Base-by-base conservation (phyloP, 441 rosid species). In the Corymbia calophylla region DNA sequence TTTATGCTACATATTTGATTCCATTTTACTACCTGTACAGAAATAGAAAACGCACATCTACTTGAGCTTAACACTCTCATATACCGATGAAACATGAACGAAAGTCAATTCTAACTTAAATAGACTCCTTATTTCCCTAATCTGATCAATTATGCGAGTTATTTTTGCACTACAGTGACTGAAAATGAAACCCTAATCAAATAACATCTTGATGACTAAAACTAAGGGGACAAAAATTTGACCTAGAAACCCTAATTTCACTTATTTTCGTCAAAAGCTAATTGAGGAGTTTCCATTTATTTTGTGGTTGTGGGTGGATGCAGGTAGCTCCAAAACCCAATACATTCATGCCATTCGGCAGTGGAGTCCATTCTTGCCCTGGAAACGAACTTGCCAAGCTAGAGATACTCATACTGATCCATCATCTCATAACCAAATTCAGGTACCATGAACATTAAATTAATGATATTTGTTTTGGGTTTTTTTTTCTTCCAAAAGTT, bases 371-470 rank as follows among this genome's bases (percentile, higher is more conserved):
- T 77, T 92, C 99, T 56, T 98, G 99, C 92, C 99, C 99, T 5
- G 99, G 99, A 53, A 97, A 94, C 68, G 97, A 96, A 88, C 96
- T 98, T 9, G 99, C 99, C 94, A 98, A 97, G 95, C 91, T 97
- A 92, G 96, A 97, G 93, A 94, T 97, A 82, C 94, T 98, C 82
- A 92, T 96, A 86, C 90, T 98, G 86, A 91, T 96, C 89, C 99
- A 98, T 90, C 98, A 97, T 90, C 92, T 97, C 16, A 90, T 93
- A 32, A 95, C 98, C 86, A 95, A 92, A 84, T 96, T 94, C 94
- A 93, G 97, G 99, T 96, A 94, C n/a, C 23, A 2, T 12, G 60
- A 44, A 56, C 27, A 48, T 85, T 39, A 58, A 53, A 53, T 29
- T 68, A 51, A 73, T 68, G 60, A 56, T 48, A 89, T 68, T 68